Evolutionary conservation across 2,329 filamentous ascomycete genomes (phyloP).

Genomic region (Pyricularia sp.): DNA sequence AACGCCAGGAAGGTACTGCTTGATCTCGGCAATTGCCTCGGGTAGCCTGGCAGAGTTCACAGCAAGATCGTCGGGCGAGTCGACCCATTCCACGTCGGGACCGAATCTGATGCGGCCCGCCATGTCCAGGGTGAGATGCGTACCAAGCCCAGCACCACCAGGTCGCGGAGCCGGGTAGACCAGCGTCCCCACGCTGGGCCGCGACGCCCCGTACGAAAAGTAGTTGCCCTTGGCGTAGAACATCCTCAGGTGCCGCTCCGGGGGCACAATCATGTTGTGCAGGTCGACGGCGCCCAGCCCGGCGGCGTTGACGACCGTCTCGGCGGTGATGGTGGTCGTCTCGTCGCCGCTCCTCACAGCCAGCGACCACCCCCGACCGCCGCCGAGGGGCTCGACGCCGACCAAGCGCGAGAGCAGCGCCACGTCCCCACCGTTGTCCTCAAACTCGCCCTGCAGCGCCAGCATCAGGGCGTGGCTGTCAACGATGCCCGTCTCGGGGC

Average conservation of each 20-base stretch:
- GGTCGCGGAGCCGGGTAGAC: slow-evolving; percentile 83
- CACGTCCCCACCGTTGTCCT: slow-evolving; percentile 65
- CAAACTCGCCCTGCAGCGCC: slow-evolving; percentile 65
- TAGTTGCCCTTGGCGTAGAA: slow-evolving; percentile 94
- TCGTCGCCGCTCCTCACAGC: slow-evolving; percentile 35
- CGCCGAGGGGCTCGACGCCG: slow-evolving; percentile 39
- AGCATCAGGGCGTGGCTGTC: slow-evolving; percentile 83
- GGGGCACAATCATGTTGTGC: slow-evolving; percentile 71
- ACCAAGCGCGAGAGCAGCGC: slow-evolving; percentile 62
- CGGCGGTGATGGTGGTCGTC: slow-evolving; percentile 54
- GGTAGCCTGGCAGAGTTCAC: slow-evolving; percentile 55
- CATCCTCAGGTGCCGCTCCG: slow-evolving; percentile 43
- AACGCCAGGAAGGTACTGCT: slow-evolving; percentile 67
- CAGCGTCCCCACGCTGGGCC: slow-evolving; percentile 58
- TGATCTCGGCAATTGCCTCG: slow-evolving; percentile 65
- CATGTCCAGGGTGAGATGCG: slow-evolving; percentile 88
- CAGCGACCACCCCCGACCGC: slow-evolving; percentile 62
- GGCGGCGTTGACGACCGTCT: slow-evolving; percentile 76
- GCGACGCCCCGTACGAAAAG: slow-evolving; percentile 67
- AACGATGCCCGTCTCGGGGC: slow-evolving; percentile 78
- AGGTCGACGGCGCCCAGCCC: slow-evolving; percentile 69
- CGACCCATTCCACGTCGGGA: slow-evolving; percentile 91
- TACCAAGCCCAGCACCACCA: slow-evolving; percentile 77
- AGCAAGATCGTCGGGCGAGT: slow-evolving; percentile 57
- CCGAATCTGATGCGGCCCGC: slow-evolving; percentile 80